These are phyloP conservation scores for Suillus hirtellus DNA, from an alignment of 768 basidiomycete species.

Conservation along the genomic window DNA sequence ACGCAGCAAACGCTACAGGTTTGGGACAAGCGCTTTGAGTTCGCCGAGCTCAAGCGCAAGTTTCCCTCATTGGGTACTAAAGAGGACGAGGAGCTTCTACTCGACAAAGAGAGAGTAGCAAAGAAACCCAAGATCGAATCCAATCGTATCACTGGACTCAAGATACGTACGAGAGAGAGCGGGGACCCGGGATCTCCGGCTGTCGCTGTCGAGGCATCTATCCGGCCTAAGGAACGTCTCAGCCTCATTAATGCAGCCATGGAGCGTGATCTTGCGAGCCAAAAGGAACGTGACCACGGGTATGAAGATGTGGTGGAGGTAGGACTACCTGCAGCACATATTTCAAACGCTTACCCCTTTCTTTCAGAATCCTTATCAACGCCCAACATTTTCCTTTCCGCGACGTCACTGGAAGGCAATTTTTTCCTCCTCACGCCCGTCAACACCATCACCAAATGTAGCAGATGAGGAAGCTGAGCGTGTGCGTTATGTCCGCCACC, in stretches of 20 bases:
- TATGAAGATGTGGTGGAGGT: conserved; percentile 92
- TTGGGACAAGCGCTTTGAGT: conserved; percentile 75
- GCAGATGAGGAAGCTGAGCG: conserved; percentile 23
- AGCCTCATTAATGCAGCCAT: conserved; percentile 51
- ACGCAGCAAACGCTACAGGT: conserved; percentile 58
- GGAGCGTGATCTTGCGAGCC: conserved; percentile 61
- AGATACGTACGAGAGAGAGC: conserved; percentile 50
- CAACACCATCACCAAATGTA: conserved; percentile 24
- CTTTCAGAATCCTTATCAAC: conserved; percentile 68
- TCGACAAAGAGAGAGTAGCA: conserved; percentile 66
- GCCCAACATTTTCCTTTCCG: conserved; percentile 54
- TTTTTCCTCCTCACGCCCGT: conserved; percentile 37
- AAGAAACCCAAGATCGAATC: conserved; percentile 54
- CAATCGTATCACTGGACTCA: conserved; percentile 52
- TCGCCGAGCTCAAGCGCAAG: conserved; percentile 81
- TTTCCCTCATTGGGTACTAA: conserved; percentile 60
- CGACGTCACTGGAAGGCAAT: conserved; percentile 70
- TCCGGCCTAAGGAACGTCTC: conserved; percentile 68
- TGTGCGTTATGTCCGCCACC: conserved; percentile 54
- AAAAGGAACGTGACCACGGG: conserved; percentile 72
- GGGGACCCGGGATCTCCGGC: conserved; percentile 40
- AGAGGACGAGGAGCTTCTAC: conserved; percentile 69
- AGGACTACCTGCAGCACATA: conserved; percentile 22
- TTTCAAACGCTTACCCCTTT: conserved; percentile 11
- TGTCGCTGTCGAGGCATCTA: conserved; percentile 45